Evolutionary conservation across 306 rosid genomes (phyloP).

Genomic region (Cyclanthera cordifolia): DNA sequence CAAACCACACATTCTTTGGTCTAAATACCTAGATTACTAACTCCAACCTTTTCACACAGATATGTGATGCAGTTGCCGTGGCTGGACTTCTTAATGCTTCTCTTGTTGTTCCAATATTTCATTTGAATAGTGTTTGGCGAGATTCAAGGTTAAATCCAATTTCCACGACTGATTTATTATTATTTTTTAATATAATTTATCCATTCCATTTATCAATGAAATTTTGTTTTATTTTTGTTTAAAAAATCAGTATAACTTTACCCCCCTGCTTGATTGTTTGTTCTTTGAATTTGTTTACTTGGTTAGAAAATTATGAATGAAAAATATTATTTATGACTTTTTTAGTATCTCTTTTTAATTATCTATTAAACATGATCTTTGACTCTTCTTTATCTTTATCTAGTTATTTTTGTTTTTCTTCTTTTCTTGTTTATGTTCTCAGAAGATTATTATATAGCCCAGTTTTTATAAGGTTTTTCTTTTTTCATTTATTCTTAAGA

Average conservation of each 20-base stretch:
- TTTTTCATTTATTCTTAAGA: background rate
- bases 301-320: background rate
- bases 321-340: background rate
- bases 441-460: background rate
- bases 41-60: slow-evolving; percentile 34
- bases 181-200: background rate
- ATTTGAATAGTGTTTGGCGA: slow-evolving; percentile 93
- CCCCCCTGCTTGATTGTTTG: background rate
- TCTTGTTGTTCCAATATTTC: slow-evolving; percentile 86
- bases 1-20: background rate
- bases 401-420: background rate
- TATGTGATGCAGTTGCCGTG: slow-evolving; percentile 97
- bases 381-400: background rate
- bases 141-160: slow-evolving; percentile 57
- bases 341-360: background rate
- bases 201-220: background rate
- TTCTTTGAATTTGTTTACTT: slow-evolving; percentile 4
- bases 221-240: background rate
- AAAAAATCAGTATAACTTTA: background rate
- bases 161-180: background rate
- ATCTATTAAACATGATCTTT: background rate
- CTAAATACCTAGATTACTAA: slow-evolving; percentile 1
- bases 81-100: slow-evolving; percentile 93
- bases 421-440: background rate
- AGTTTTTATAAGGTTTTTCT: background rate